Evolutionary conservation across 495 filamentous ascomycete species (phyloP), one percentile per base, ranked within the genome.

Genomic region (Usnea hakonensis): DNA sequence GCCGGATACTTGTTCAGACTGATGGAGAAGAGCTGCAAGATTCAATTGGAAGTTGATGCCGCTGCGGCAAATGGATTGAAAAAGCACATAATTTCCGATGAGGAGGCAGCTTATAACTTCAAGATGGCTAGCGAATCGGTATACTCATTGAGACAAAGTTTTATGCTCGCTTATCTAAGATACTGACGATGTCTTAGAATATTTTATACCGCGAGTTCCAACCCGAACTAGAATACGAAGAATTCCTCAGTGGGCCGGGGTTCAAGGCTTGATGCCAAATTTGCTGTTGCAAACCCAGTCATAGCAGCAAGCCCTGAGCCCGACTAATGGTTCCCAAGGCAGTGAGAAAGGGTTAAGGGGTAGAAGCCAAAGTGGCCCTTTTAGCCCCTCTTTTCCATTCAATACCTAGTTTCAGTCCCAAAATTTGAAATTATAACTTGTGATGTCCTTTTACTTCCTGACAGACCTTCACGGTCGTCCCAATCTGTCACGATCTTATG

Each of bases 71-170:
- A 61, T 23, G 61, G 72, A 3, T 55, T 75, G 17, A 48, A 67
- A 33, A 81, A 77, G 69, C 63, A 70, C 37, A 50, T 80, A 36
- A 76, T 82, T 57, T 71, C 68, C 46, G 76, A 82, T 64, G 78
- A 80, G 54, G 79, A 82, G 65, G 81, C 80, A 8, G 75, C 71
- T 5, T 79, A 75, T 66, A 81, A 80, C 59, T 81, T 78, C 66
- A 75, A 75, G 63, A 79, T 80, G 76, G 79, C 76, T 36, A 78
- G 75, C 67, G 78, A 81, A 35, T 57, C 71, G 38, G 61, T 63
- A 30, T 52, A 55, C 30, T 6, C 23, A 33, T 28, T 16, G 5
- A 41, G 11, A 19, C 1, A 17, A 19, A 36, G 36, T 26, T 17
- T n/a, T 17, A n/a, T 0, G 5, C 1, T 3, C 17, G 30, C 38